Evolutionary conservation across 2,329 filamentous ascomycete species (phyloP).

Genomic region (Diaporthe ampelina): DNA sequence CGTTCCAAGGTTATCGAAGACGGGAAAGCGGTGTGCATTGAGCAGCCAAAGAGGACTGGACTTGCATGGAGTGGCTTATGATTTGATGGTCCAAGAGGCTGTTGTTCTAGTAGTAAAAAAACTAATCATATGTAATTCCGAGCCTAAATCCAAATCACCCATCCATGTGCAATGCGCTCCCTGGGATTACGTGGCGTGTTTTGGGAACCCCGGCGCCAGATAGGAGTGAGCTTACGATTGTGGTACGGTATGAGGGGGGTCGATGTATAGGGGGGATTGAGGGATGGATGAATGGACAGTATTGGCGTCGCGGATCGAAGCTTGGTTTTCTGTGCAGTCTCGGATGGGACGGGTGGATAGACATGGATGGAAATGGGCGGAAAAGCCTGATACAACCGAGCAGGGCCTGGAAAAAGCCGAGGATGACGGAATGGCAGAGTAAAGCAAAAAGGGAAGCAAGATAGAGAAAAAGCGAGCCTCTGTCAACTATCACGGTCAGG

Average conservation of each 20-base stretch:
- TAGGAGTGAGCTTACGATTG: neutral
- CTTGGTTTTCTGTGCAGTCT: neutral
- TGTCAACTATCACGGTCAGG: slow-evolving; percentile 17
- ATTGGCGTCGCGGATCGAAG: slow-evolving; percentile 31
- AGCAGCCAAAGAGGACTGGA: slow-evolving; percentile 8
- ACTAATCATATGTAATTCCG: slow-evolving; percentile 34
- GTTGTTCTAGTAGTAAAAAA: slow-evolving; percentile 34
- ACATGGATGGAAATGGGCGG: slow-evolving; percentile 5
- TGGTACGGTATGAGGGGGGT: neutral
- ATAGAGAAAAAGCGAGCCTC: neutral
- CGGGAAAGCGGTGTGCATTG: slow-evolving; percentile 13
- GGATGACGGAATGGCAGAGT: neutral
- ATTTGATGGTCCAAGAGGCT: slow-evolving; percentile 13
- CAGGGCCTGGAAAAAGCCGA: neutral
- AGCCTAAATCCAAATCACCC: slow-evolving; percentile 23
- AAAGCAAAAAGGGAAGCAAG: neutral
- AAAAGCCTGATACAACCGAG: neutral
- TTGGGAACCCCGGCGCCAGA: slow-evolving; percentile 17
- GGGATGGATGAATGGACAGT: neutral
- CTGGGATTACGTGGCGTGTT: slow-evolving; percentile 36
- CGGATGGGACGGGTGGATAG: neutral
- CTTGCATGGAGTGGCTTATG: slow-evolving; percentile 1
- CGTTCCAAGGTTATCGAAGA: slow-evolving; percentile 16
- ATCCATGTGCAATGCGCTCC: slow-evolving; percentile 28
- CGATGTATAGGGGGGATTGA: neutral